Evolutionary conservation across 371 early-diverging fungal genomes (phyloP).

Genomic region (Haplosporangium sp.): DNA sequence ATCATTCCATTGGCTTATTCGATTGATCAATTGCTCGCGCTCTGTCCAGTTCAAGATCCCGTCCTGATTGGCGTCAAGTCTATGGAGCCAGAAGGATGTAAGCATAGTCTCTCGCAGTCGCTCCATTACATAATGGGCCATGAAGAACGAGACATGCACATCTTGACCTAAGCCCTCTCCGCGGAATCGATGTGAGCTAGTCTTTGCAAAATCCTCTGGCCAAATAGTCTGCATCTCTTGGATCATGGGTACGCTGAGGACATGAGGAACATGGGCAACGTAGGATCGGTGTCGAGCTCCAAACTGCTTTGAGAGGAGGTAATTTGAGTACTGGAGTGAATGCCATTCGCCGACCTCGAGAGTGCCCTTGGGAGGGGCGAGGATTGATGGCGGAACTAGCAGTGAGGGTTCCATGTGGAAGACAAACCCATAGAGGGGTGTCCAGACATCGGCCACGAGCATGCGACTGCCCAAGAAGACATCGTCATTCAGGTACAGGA

Average conservation of each 20-base stretch:
- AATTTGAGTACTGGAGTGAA: conserved; percentile 47
- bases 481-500: conserved; percentile 56
- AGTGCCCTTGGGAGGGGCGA: not conserved
- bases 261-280: conserved; percentile 49
- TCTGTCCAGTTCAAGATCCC: conserved; percentile 40
- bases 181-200: conserved; percentile 54
- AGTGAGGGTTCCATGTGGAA: conserved; percentile 48
- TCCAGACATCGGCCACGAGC: conserved; percentile 41
- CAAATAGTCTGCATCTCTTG: conserved; percentile 49
- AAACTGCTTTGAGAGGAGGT: conserved; percentile 49
- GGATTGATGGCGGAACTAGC: conserved; percentile 33
- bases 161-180: conserved; percentile 40
- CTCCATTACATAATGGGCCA: conserved; percentile 56
- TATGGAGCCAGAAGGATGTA: conserved; percentile 36
- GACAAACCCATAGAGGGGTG: conserved; percentile 55
- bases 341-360: conserved; percentile 48
- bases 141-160: conserved; percentile 46
- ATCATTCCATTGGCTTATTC: conserved; percentile 28
- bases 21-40: conserved; percentile 30
- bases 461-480: conserved; percentile 38
- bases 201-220: conserved; percentile 39
- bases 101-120: conserved; percentile 46
- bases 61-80: conserved; percentile 48
- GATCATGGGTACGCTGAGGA: conserved; percentile 41
- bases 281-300: conserved; percentile 45